Evolutionary conservation across 768 basidiomycete genomes (phyloP).

Genomic region (Lentinula raphanica): DNA sequence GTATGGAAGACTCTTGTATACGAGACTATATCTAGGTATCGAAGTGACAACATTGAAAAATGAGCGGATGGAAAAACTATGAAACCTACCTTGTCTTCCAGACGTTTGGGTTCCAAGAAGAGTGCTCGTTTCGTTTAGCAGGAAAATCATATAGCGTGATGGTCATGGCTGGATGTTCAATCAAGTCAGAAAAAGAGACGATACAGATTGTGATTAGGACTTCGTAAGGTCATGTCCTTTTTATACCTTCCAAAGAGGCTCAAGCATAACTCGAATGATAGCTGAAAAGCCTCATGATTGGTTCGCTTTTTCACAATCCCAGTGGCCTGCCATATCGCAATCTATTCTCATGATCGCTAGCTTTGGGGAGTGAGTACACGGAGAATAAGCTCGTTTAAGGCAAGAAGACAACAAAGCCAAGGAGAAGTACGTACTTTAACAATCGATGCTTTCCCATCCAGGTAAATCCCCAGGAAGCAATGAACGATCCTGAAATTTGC

Average conservation of each 20-base stretch:
- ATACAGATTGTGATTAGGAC: not conserved
- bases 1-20: slow-evolving; percentile 18
- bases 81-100: not conserved
- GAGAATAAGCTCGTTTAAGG: not conserved
- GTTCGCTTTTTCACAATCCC: not conserved
- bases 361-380: not conserved
- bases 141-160: slow-evolving; percentile 4
- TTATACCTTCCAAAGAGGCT: not conserved
- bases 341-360: not conserved
- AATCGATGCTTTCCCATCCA: not conserved
- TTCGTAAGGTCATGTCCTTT: not conserved
- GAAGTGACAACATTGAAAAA: not conserved
- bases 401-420: not conserved
- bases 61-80: not conserved
- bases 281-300: not conserved
- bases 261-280: not conserved
- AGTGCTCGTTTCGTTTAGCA: not conserved
- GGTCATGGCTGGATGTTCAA: not conserved
- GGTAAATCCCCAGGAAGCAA: not conserved
- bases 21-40: slow-evolving; percentile 8
- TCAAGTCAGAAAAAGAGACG: not conserved
- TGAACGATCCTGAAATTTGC: too few species aligned
- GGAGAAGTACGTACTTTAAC: not conserved
- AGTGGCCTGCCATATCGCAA: not conserved
- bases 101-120: slow-evolving; percentile 2